Base-by-base conservation (phyloP, 2,329 filamentous ascomycete genomes). In the Neonectria punicea region DNA sequence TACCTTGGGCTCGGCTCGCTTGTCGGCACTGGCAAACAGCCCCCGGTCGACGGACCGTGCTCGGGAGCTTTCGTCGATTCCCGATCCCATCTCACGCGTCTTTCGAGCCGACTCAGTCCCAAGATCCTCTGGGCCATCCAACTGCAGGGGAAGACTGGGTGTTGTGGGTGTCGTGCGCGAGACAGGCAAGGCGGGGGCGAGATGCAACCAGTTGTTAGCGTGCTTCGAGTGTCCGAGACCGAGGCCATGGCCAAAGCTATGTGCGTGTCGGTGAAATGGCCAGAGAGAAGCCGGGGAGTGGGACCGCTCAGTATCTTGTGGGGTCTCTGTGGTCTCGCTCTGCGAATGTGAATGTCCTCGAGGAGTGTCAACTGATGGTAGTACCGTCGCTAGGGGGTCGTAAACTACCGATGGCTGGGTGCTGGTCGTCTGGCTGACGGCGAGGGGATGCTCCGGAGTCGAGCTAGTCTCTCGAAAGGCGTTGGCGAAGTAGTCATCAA, bases 21-120 rank as follows among this genome's bases (percentile, higher is more conserved):
- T 89, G 74, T 93, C 89, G 10, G 83, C 80, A 57, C 82, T 88
- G 22, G 83, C 81, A 57, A 91, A 89, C 3, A 87, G 69, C 68
- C 85, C 84, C 46, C 89, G 84, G 64, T 93, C 91, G 7, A 89
- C 87, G 0, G 91, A 93, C 34, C 84, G 85, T 5, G 88, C 86
- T 39, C 90, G 84, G 2, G 83, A 81, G 22, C 80, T 78, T 39
- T 86, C 84, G 44, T 87, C 85, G n/a, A 70, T 65, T 46, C 72
- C 49, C 44, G 74, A 57, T 62, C 80, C 73, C 30, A 80, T 73
- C 32, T 84, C 81, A 2, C 82, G 81, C 8, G 80, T 76, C 63
- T 80, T 82, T 22, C 82, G 79, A 22, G 80, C 76, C 1, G 67
- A 67, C 49, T 72, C 72, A 4, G 61, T 51, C 10, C 65, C 70